A percentile compares a stretch with the other conserved stretches of the same genome.
phyloP scores from a whole-genome alignment of 768 basidiomycete genomes.

The Tricholoma terreum region DNA sequence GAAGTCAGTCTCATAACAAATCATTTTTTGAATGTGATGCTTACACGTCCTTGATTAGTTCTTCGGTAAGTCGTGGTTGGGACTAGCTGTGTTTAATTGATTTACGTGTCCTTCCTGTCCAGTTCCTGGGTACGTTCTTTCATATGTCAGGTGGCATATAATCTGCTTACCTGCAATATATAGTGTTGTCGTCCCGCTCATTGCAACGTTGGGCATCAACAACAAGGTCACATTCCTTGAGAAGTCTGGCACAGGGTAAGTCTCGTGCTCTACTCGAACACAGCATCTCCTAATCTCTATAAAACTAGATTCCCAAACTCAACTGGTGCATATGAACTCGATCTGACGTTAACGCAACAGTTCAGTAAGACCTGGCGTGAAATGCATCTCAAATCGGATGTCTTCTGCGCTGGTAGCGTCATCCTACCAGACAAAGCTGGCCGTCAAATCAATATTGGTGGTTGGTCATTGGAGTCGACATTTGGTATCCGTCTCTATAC shows the following conservation, averaged over 20 bases:
- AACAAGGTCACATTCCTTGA: conserved; percentile 81
- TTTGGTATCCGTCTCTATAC: conserved; percentile 72
- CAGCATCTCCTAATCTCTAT: conserved; percentile 6
- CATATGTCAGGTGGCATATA: not conserved
- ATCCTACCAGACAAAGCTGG: conserved; percentile 73
- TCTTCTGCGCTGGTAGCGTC: conserved; percentile 75
- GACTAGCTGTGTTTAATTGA: not conserved
- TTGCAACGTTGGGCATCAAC: conserved; percentile 76
- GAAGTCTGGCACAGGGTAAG: conserved; percentile 63
- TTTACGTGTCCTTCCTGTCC: not conserved
- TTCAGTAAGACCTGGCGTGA: conserved; percentile 63
- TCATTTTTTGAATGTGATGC: conserved; percentile 2
- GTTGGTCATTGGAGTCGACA: conserved; percentile 70
- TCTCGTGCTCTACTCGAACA: not conserved
- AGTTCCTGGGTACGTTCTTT: conserved; percentile 46
- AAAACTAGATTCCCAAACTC: conserved; percentile 48
- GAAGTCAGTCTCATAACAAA: conserved; percentile 45
- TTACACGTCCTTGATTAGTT: conserved; percentile 30
- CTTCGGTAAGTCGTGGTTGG: conserved; percentile 36
- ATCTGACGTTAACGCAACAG: conserved; percentile 51
- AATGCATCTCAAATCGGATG: conserved; percentile 75
- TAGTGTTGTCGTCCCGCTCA: conserved; percentile 69
- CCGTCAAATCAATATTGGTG: conserved; percentile 63
- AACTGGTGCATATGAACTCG: conserved; percentile 79
- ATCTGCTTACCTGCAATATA: conserved; percentile 3